Base-by-base conservation (phyloP, 192 early-diverging fungal genomes). In the Tieghemiomyces parasiticus region DNA sequence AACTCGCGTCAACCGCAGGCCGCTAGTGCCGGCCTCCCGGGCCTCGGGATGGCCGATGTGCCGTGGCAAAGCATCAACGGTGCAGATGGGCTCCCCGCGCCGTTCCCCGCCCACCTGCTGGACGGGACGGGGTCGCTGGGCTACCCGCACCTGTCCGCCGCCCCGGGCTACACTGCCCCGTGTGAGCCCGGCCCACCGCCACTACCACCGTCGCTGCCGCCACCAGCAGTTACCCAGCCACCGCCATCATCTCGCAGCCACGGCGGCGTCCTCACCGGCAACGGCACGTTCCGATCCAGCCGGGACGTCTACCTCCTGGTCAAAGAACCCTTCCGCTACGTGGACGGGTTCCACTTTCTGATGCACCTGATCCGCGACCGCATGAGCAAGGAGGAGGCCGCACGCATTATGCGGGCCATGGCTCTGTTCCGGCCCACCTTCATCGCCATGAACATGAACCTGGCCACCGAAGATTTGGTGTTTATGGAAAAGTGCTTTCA, bases 401-500 rank as follows among this genome's bases (percentile, higher is more conserved):
- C 92, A 79, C 80, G 91, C 14, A 91, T 97, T 45, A 88, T 89
- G 71, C 78, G 84, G 19, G 86, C 90, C 13, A 75, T 97, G 66
- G 86, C 90, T 29, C 81, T 84, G 65, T 94, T 94, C 67, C 78
- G 93, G 12, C 93, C 93, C 30, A 91, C 89, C 2, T 91, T 93
- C 62, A 88, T 97, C 66, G 91, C 92, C 4, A 75, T 90, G 54
- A 88, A 94, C 65, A 92, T 92, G 87, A 90, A 94, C 66, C 69
- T 97, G 62, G 89, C 90, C 3, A 87, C 86, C 59, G 91, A 97
- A 60, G 93, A 97, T 62, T 75, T 97, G 68, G 73, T 94, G 28
- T 94, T 94, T 65, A 91, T 91, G 90, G 93, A 97, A 74, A 92
- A 92, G 67, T 93, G 91, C 65, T 87, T 97, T 58, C 93, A 93